phyloP scores from a whole-genome alignment of 1,139 yeast genomes.

The Starmera stellimalicola region DNA sequence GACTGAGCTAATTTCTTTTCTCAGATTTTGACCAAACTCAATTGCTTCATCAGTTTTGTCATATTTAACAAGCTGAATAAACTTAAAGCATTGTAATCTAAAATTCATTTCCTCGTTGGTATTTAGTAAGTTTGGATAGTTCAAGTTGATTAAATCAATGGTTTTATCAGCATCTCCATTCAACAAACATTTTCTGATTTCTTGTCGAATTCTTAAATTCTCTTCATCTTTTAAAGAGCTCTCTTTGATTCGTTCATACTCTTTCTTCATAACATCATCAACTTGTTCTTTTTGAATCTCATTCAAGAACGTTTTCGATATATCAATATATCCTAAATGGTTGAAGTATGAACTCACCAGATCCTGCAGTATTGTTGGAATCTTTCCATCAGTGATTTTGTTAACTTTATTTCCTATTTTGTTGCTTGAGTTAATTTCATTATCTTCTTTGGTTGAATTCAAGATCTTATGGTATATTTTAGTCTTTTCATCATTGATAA shows the following conservation, averaged over 20 bases:
- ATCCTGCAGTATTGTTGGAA: conserved; percentile 37
- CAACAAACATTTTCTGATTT: conserved; percentile 35
- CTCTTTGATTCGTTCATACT: conserved; percentile 10
- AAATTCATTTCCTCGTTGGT: conserved; percentile 38
- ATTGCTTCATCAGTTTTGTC: conserved; percentile 29
- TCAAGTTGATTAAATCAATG: conserved; percentile 30
- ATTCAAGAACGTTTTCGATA: conserved; percentile 50
- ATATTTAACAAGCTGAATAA: conserved; percentile 33
- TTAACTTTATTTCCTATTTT: conserved; percentile 3
- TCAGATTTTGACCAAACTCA: conserved; percentile 37
- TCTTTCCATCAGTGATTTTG: conserved; percentile 22
- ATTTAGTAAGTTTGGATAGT: conserved; percentile 38
- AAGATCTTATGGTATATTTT: conserved; percentile 20
- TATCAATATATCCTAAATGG: conserved; percentile 64
- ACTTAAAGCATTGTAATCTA: conserved; percentile 41
- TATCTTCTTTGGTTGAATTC: conserved; percentile 7
- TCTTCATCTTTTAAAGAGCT: conserved; percentile 23
- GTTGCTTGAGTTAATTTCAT: conserved; percentile 5
- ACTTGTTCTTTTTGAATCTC: conserved; percentile 29
- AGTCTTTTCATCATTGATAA: conserved; percentile 39
- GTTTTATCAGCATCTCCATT: conserved; percentile 42
- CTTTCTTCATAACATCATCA: conserved; percentile 18
- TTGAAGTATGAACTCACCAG: conserved; percentile 62
- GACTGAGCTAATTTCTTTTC: conserved; percentile 26
- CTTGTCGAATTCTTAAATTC: conserved; percentile 41